Percentiles rank a stretch among this genome's conserved stretches.
Conservation (phyloP, 352 stramenopile genomes). For the Nothophytophthora sp. region DNA sequence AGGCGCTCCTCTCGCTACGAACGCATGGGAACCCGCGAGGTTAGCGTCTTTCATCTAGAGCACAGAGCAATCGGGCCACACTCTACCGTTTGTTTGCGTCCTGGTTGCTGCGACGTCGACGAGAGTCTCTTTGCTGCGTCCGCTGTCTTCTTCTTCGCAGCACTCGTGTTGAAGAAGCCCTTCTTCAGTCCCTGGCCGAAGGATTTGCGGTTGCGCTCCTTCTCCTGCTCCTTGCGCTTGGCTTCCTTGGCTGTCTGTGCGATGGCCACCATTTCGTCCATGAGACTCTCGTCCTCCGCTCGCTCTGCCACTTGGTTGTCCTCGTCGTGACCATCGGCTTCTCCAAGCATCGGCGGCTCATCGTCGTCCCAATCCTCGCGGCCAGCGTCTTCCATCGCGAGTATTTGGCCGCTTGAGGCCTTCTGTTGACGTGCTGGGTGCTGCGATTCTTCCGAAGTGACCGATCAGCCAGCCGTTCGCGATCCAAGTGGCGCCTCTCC, state of each 20-base stretch:
- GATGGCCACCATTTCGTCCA: constrained; percentile 75
- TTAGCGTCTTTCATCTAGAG: constrained; percentile 3
- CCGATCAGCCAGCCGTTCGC: too few relatives aligned
- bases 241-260: constrained; percentile 53
- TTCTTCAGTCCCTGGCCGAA: constrained; percentile 76
- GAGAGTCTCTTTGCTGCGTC: constrained; percentile 2
- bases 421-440: not conserved
- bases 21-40: not conserved
- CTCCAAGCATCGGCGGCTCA: constrained; percentile 49
- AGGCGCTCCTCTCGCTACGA: constrained; percentile 44
- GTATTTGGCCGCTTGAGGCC: not conserved
- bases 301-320: constrained; percentile 37
- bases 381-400: constrained; percentile 11
- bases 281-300: constrained; percentile 43
- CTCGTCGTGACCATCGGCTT: constrained; percentile 7
- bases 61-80: not conserved
- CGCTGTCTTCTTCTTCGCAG: constrained; percentile 8
- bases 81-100: constrained; percentile 10
- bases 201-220: constrained; percentile 38
- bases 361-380: constrained; percentile 32
- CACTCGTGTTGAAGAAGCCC: constrained; percentile 57
- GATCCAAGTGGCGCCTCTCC: constrained; percentile 16
- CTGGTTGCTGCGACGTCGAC: constrained; percentile 7
- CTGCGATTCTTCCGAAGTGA: constrained; percentile 9
- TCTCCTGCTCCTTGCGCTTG: constrained; percentile 46